These are phyloP conservation scores for Cyberlindnera bimundalis DNA, from an alignment of 805 yeast genomes.

Conservation along the genomic window DNA sequence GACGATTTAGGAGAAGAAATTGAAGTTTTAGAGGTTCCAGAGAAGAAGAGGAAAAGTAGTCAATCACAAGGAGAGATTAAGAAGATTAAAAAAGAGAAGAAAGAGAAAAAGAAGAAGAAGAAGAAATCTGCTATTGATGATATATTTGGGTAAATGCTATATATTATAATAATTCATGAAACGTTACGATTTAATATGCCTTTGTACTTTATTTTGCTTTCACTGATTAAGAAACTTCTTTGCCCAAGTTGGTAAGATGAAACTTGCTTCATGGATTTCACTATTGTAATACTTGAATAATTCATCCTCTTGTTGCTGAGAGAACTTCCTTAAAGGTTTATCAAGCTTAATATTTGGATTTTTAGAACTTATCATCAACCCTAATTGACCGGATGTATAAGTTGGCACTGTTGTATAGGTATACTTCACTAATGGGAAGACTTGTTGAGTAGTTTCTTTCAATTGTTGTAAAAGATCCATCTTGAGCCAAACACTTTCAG, in stretches of 20 bases:
- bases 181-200: slow-evolving; percentile 5
- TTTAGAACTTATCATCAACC: slow-evolving; percentile 69
- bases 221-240: slow-evolving; percentile 29
- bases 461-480: slow-evolving; percentile 48
- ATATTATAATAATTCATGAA: slow-evolving; percentile 5
- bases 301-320: slow-evolving; percentile 43
- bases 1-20: slow-evolving; percentile 30
- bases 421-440: slow-evolving; percentile 60
- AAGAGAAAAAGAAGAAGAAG: slow-evolving; percentile 33
- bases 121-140: slow-evolving; percentile 65
- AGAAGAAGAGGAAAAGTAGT: slow-evolving; percentile 3
- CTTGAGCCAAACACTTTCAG: slow-evolving; percentile 74
- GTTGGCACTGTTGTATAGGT: slow-evolving; percentile 83
- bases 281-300: slow-evolving; percentile 63
- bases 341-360: slow-evolving; percentile 43
- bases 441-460: slow-evolving; percentile 44
- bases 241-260: slow-evolving; percentile 82
- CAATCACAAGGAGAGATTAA: neutral
- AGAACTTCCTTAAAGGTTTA: slow-evolving; percentile 47
- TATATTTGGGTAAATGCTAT: slow-evolving; percentile 53
- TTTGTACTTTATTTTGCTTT: no score
- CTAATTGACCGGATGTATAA: slow-evolving; percentile 86
- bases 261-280: slow-evolving; percentile 66
- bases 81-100: slow-evolving; percentile 7
- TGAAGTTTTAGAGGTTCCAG: slow-evolving; percentile 19